These are phyloP conservation scores for Globisporangium canariense DNA, from an alignment of 352 stramenopile genomes.

Conservation along the genomic window DNA sequence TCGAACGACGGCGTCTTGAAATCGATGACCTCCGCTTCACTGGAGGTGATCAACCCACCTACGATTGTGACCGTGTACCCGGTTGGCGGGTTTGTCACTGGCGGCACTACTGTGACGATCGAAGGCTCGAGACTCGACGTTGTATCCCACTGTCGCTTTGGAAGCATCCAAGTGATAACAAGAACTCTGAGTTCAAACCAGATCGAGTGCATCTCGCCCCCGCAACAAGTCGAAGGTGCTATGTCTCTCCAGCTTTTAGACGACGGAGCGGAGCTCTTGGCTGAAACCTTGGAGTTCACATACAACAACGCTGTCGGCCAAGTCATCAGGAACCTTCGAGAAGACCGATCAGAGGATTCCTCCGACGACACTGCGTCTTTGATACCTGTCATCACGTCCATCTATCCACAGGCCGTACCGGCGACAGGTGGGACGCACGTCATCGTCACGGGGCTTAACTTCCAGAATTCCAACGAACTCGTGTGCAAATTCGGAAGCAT, in stretches of 20 bases:
- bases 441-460: constrained; percentile 68
- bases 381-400: constrained; percentile 21
- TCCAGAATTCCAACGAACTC: constrained; percentile 69
- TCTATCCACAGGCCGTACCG: constrained; percentile 8
- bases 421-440: constrained; percentile 61
- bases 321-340: not conserved
- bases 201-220: constrained; percentile 27
- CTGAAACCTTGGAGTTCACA: constrained; percentile 33
- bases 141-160: constrained; percentile 78
- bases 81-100: constrained; percentile 23
- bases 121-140: constrained; percentile 43
- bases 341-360: not conserved
- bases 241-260: constrained; percentile 42
- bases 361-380: not conserved
- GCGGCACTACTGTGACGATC: constrained; percentile 43
- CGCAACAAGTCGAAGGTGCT: constrained; percentile 27
- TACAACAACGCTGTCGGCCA: constrained; percentile 31
- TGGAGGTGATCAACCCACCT: constrained; percentile 53
- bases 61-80: constrained; percentile 37
- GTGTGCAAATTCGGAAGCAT: constrained; percentile 81
- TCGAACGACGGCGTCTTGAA: constrained; percentile 50
- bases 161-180: constrained; percentile 26
- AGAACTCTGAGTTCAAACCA: constrained; percentile 28
- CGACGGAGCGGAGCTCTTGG: constrained; percentile 37
- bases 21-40: constrained; percentile 30